Base-by-base conservation (phyloP, 768 basidiomycete species). In the Kondoa subrosea region DNA sequence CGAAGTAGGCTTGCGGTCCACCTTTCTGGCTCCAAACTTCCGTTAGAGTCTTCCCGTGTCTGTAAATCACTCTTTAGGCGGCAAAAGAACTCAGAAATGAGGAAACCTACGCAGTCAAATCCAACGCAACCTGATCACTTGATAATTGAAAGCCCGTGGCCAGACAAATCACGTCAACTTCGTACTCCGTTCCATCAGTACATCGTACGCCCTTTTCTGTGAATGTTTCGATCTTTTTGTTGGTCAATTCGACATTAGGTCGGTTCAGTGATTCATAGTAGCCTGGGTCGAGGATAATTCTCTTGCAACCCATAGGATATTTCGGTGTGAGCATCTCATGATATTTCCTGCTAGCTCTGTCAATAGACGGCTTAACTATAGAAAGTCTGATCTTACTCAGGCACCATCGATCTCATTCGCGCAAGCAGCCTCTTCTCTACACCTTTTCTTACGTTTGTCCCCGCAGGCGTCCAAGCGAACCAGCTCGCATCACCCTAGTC, bases 241-340 rank as follows among this genome's bases (percentile, higher is more conserved):
- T 27, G 27, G 67, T 67, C 12, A 34, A 29, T 62, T 40, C 56
- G 21, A 64, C 60, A 31, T 64, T 66, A 16, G 56, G 56, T n/a
- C 50, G 17, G 21, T 27, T 17, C 2, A 66, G 57, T 16, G 63
- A 32, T 26, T 60, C 68, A 50, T 67, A 57, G 56, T 33, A 69
- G 34, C 68, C 68, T 26, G 14, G 66, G 72, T 87, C 83, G 66
- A 82, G 78, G 34, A 86, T 81, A 25, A 85, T 80, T 50, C 85
- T 70, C 56, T 75, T 75, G 69, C 73, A 74, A 57, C 73, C 73
- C 40, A 75, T 68, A 8, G 75, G 69, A 74, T 82, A 83, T 12
- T 77, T 76, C 2, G 85, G 85, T 66, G 80, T 81, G 62, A 86
- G 74, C 57, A 78, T 74, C 26, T 79, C 74, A 34, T 78, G 75